Conservation (phyloP, 1,139 yeast species). For the Hansenula lynferdii region DNA sequence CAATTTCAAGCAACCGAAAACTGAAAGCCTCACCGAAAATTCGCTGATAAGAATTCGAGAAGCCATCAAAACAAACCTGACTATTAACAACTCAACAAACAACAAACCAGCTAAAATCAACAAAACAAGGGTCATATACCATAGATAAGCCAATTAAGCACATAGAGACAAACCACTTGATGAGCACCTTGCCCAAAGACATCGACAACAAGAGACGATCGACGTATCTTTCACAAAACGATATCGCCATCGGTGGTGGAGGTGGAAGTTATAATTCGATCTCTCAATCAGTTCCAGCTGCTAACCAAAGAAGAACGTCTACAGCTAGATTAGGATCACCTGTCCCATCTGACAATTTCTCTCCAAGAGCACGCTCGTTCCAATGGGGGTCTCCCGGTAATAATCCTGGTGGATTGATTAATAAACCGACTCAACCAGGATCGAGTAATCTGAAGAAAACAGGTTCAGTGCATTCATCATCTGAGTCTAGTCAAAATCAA, state of each 20-base stretch:
- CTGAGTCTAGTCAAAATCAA: constrained; percentile 4
- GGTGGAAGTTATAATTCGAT: constrained; percentile 2
- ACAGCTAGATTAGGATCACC: constrained; percentile 17
- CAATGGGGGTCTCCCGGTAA: background rate
- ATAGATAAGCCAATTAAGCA: too few relatives aligned
- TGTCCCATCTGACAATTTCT: constrained; percentile 4
- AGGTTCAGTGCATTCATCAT: constrained; percentile 3
- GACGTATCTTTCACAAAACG: background rate
- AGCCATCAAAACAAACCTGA: too few relatives aligned
- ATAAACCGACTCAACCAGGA: background rate
- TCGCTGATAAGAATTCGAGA: background rate
- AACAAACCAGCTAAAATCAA: background rate
- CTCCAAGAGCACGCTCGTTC: constrained; percentile 8
- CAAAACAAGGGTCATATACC: too few relatives aligned
- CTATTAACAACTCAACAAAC: background rate
- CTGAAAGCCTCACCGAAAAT: background rate
- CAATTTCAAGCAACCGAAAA: too few relatives aligned
- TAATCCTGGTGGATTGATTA: background rate
- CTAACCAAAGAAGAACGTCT: constrained; percentile 9
- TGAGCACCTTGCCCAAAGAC: background rate
- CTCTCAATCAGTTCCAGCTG: background rate
- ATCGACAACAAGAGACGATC: background rate
- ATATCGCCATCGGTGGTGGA: background rate
- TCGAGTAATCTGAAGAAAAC: background rate
- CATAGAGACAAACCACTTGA: background rate